These are phyloP conservation scores for Talaromyces proteolyticus DNA, from an alignment of 495 filamentous ascomycete genomes.

Conservation along the genomic window DNA sequence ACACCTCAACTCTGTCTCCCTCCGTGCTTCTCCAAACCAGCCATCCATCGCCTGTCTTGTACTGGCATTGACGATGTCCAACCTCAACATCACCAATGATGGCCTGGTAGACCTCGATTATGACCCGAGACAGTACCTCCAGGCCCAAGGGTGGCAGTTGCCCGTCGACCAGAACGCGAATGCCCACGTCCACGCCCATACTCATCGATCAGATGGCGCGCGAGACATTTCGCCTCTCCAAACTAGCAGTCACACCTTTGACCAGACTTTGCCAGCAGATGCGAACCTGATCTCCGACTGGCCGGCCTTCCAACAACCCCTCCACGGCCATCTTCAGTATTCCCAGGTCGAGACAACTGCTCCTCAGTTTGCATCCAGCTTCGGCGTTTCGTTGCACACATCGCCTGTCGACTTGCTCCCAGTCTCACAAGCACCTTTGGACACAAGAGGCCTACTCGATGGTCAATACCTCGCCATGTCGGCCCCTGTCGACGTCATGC, in stretches of 20 bases:
- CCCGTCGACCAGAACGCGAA: constrained; percentile 27
- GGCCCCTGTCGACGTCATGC: constrained; percentile 57
- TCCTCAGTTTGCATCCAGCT: constrained; percentile 41
- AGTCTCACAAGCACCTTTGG: constrained; percentile 55
- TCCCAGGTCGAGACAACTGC: constrained; percentile 42
- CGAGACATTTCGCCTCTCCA: constrained; percentile 40
- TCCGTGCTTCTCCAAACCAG: not conserved
- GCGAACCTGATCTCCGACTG: constrained; percentile 43
- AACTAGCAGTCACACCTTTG: constrained; percentile 41
- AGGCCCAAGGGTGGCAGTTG: constrained; percentile 36
- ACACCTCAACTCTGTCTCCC: not conserved
- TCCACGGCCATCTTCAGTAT: constrained; percentile 40
- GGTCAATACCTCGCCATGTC: constrained; percentile 62
- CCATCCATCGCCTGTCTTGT: not conserved
- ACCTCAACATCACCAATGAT: constrained; percentile 36
- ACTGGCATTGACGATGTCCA: constrained; percentile 28
- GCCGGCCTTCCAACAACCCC: constrained; percentile 45
- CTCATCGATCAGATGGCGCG: constrained; percentile 24
- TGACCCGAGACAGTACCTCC: constrained; percentile 42
- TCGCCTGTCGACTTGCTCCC: constrained; percentile 67
- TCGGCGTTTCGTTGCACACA: constrained; percentile 45
- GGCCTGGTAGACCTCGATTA: constrained; percentile 44
- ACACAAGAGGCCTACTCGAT: constrained; percentile 53
- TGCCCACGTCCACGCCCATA: no score
- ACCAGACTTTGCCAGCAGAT: constrained; percentile 35